These are phyloP conservation scores for Solanum peruvianum DNA, from an alignment of 257 asterid species.

Conservation along the genomic window DNA sequence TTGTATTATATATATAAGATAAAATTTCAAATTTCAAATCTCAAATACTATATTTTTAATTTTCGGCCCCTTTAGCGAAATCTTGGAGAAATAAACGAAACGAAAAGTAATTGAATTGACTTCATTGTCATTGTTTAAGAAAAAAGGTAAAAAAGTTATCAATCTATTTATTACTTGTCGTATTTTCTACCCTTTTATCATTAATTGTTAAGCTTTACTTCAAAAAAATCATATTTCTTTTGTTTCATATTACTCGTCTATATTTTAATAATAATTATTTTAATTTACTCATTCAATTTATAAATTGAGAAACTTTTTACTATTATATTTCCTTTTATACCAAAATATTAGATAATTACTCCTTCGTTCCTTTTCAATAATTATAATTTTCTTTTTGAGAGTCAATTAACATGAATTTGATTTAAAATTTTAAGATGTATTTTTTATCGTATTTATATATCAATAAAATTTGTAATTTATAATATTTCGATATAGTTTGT, in stretches of 20 bases:
- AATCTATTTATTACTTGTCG: background rate
- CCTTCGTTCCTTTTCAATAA: too few species aligned
- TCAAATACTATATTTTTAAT: too few species aligned
- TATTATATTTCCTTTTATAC: too few species aligned
- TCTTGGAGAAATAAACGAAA: background rate
- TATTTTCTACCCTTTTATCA: background rate
- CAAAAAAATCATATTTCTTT: background rate
- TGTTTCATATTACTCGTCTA: background rate
- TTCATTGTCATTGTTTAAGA: background rate
- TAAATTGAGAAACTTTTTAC: background rate
- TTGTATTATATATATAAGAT: too few species aligned
- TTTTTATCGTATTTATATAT: too few species aligned
- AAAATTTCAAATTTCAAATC: too few species aligned
- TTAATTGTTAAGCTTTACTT: background rate
- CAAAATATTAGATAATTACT: background rate
- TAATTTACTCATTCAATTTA: background rate
- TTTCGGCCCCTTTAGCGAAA: too few species aligned
- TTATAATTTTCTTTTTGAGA: background rate
- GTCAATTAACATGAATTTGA: too few species aligned
- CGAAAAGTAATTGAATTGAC: background rate
- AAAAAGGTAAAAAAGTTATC: background rate
- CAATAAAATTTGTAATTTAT: too few species aligned
- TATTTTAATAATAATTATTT: too few species aligned
- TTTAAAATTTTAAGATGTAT: too few species aligned
- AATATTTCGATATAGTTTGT: too few species aligned